A percentile compares a stretch with the other conserved stretches of the same genome.
These are phyloP conservation scores for Metschnikowia lachancei DNA, from an alignment of 805 yeast species.

Conservation along the genomic window DNA sequence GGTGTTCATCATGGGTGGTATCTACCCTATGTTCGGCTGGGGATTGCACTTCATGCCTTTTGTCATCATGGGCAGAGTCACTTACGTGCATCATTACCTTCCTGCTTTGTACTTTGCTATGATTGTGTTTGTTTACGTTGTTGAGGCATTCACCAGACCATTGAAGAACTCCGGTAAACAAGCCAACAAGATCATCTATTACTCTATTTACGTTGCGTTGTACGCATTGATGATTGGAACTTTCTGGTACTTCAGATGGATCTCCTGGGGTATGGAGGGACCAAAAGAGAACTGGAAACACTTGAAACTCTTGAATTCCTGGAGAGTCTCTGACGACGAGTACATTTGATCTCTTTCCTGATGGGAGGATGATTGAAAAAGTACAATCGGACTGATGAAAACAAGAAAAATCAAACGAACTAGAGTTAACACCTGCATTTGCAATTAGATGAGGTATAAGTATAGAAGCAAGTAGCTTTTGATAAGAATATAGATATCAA, in stretches of 20 bases:
- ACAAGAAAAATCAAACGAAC: not conserved
- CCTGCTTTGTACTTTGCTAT: conserved; percentile 96
- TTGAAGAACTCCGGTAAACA: conserved; percentile 15
- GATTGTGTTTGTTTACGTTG: conserved; percentile 61
- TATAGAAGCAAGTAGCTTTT: not conserved
- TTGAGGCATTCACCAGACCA: conserved; percentile 44
- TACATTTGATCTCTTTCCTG: conserved; percentile 20
- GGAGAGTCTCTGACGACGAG: conserved; percentile 43
- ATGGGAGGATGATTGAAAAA: not conserved
- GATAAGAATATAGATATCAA: not conserved
- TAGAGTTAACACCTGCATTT: not conserved
- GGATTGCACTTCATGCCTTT: conserved; percentile 84
- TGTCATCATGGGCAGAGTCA: conserved; percentile 91
- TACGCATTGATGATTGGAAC: conserved; percentile 53
- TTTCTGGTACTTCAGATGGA: conserved; percentile 61
- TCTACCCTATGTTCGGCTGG: conserved; percentile 90
- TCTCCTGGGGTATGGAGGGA: conserved; percentile 79
- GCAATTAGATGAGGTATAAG: not conserved
- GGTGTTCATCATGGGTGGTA: conserved; percentile 64
- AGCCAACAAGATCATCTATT: conserved; percentile 10
- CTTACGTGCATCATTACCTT: conserved; percentile 92
- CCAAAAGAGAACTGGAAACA: conserved; percentile 39
- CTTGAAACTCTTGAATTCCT: conserved; percentile 38
- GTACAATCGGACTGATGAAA: no score
- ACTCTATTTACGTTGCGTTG: conserved; percentile 41